Conservation (phyloP, 1,284 basidiomycete genomes). For the Anthracocystis panici-leucophaei region DNA sequence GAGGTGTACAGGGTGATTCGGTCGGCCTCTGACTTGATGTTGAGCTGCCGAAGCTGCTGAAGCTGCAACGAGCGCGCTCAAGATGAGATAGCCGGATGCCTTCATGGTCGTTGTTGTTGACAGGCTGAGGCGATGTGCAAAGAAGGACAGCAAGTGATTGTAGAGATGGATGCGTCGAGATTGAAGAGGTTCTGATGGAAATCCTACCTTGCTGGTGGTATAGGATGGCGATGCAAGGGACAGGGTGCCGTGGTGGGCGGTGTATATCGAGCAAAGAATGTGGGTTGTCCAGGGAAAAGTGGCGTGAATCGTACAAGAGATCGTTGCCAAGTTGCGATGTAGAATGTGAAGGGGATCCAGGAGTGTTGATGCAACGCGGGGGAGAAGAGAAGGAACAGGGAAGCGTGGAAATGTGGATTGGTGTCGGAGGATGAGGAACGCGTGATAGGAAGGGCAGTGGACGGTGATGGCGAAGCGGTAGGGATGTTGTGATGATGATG, state of each 20-base stretch:
- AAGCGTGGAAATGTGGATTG: background rate
- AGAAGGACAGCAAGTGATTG: background rate
- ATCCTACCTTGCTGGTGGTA: background rate
- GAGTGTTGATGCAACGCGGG: background rate
- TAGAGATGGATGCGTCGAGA: background rate
- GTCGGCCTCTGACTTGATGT: constrained; percentile 18
- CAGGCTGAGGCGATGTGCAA: background rate
- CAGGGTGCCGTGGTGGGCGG: background rate
- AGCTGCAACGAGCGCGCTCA: constrained; percentile 34
- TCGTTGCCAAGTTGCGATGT: background rate
- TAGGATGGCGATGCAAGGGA: background rate
- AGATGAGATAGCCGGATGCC: constrained; percentile 24
- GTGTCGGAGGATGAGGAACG: background rate
- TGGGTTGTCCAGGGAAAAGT: constrained; percentile 1
- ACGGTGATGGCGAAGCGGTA: background rate
- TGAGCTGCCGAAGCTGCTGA: constrained; percentile 28
- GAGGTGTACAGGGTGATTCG: constrained; percentile 25
- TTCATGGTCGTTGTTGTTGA: constrained; percentile 17
- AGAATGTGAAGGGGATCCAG: background rate
- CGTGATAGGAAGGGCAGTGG: background rate
- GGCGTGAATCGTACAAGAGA: background rate
- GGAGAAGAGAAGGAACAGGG: background rate
- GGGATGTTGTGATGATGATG: background rate
- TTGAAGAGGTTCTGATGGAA: background rate
- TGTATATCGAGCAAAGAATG: constrained; percentile 13